Evolutionary conservation across 2,329 filamentous ascomycete genomes (phyloP).

Genomic region (Fusarium xyrophilum): DNA sequence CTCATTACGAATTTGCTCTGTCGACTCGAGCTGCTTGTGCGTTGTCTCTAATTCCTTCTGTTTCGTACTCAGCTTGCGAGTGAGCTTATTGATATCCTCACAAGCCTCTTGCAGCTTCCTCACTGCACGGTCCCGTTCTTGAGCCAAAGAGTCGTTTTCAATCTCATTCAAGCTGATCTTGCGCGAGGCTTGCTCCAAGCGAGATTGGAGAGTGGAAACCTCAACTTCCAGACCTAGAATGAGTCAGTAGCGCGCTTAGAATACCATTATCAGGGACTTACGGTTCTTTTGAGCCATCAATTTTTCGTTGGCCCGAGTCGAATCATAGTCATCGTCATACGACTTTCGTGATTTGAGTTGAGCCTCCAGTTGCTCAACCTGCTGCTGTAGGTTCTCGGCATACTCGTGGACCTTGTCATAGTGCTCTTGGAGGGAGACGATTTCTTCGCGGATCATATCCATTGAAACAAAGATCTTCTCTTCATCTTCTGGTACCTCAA

Average conservation of each 20-base stretch:
- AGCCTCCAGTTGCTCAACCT: slow-evolving; percentile 58
- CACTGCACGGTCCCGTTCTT: slow-evolving; percentile 71
- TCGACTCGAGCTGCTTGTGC: slow-evolving; percentile 51
- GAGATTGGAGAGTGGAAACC: slow-evolving; percentile 65
- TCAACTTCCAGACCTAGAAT: slow-evolving; percentile 63
- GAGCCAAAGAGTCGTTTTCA: slow-evolving; percentile 65
- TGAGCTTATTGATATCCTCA: slow-evolving; percentile 61
- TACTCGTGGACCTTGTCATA: slow-evolving; percentile 63
- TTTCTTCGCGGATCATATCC: slow-evolving; percentile 67
- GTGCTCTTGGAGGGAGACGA: slow-evolving; percentile 62
- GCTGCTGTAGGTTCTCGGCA: slow-evolving; percentile 59
- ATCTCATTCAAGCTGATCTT: slow-evolving; percentile 69
- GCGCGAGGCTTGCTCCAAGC: slow-evolving; percentile 67
- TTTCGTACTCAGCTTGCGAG: slow-evolving; percentile 51
- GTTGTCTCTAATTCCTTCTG: slow-evolving; percentile 53
- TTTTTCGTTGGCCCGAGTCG: slow-evolving; percentile 54
- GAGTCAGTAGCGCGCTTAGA: neutral
- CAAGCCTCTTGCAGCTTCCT: slow-evolving; percentile 68
- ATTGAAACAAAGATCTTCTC: slow-evolving; percentile 66
- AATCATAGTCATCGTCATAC: slow-evolving; percentile 51
- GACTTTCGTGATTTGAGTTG: slow-evolving; percentile 56
- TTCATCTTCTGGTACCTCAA: slow-evolving; percentile 61
- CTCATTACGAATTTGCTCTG: slow-evolving; percentile 49
- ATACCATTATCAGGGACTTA: slow-evolving; percentile 48
- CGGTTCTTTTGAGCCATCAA: slow-evolving; percentile 61